Conservation (phyloP, 192 early-diverging fungal genomes). For the Bifiguratus adelaidae region DNA sequence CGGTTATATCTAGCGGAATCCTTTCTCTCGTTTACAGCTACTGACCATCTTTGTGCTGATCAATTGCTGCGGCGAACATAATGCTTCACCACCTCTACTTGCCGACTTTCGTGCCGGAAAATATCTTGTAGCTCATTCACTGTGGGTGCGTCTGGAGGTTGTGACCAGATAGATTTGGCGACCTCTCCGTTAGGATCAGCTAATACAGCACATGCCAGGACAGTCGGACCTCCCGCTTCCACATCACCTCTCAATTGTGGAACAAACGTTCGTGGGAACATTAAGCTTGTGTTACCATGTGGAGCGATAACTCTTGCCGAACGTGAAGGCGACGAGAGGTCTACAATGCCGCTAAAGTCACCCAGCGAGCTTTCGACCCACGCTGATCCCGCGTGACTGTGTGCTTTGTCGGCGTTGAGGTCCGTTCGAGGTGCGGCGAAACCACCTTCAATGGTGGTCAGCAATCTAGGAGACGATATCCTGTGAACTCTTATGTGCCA, state of each 20-base stretch:
- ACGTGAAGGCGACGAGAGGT: neutral
- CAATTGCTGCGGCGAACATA: too few relatives aligned
- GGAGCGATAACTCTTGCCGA: neutral
- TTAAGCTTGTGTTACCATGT: slow-evolving; percentile 1
- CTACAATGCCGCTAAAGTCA: slow-evolving; percentile 1
- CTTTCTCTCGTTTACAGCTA: too few relatives aligned
- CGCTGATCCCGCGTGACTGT: neutral
- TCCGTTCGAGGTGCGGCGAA: slow-evolving; percentile 2
- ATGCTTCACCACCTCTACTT: slow-evolving; percentile 1
- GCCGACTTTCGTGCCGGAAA: neutral
- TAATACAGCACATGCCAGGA: neutral
- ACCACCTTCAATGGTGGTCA: neutral
- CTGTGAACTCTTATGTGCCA: slow-evolving; percentile 1
- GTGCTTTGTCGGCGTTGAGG: neutral
- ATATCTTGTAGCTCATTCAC: neutral
- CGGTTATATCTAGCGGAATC: too few relatives aligned
- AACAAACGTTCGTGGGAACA: slow-evolving; percentile 1
- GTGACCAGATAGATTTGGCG: neutral
- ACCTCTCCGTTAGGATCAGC: neutral
- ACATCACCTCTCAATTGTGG: neutral
- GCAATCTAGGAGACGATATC: neutral
- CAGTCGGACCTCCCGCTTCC: neutral
- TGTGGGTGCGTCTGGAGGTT: neutral
- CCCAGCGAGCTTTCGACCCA: slow-evolving; percentile 3
- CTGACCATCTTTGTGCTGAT: too few relatives aligned